Evolutionary conservation across 1,284 basidiomycete species (phyloP), one percentile per base, ranked within the genome.

Genomic region (Melanopsichium pennsylvanicum): DNA sequence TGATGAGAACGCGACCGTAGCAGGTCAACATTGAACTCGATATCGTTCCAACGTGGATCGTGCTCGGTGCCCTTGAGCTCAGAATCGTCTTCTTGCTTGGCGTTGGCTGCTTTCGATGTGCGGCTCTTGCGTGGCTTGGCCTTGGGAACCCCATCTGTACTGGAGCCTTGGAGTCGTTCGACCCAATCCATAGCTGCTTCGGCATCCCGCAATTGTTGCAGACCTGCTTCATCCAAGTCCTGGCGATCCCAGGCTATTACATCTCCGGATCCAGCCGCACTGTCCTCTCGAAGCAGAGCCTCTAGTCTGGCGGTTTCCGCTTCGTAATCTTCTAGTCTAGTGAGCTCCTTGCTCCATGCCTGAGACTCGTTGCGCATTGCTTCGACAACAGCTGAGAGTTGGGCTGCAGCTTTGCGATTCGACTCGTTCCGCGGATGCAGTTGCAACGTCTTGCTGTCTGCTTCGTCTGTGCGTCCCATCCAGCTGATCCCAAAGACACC

Each of bases 401-500:
- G 64, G n/a, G 72, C 39, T 4, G 61, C 58, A 21, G 70, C 66
- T 10, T 71, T 59, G 8, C 55, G 31, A 44, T 77, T 77, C 21
- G 70, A 71, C 25, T 47, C 54, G 47, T 77, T 77, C 4, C 68
- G 59, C 6, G 75, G 75, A 61, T 77, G 73, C 16, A 70, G 70
- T 33, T 68, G 57, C 25, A 66, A 27, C 18, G 44, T 32, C 19
- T 56, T 48, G 12, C 33, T 35, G 4, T 49, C 50, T 7, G 55
- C 42, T 35, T 52, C 48, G 21, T 63, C 23, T 6, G 40, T 47
- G 12, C 56, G 55, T 18, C 51, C 59, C 48, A 76, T 62, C 75
- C 75, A 78, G 40, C 61, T 76, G 47, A 78, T 72, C 16, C 69
- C 62, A 44, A 78, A 75, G 10, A 61, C 59, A 22, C 74, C 70